These are phyloP conservation scores for Lignosus rhinocerotis DNA, from an alignment of 1,284 basidiomycete genomes.

Conservation along the genomic window DNA sequence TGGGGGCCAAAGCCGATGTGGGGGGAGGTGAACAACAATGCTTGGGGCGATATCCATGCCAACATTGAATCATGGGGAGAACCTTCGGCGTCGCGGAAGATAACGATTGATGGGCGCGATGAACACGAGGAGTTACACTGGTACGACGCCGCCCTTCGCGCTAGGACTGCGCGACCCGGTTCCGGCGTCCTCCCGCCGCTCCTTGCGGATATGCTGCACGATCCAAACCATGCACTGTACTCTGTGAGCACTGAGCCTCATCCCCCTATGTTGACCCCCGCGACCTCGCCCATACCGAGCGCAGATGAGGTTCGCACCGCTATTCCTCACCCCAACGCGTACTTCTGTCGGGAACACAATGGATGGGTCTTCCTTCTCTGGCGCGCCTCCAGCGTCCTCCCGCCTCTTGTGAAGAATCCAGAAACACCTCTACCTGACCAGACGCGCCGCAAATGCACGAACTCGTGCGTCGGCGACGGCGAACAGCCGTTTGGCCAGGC, in stretches of 20 bases:
- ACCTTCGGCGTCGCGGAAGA: slow-evolving; percentile 27
- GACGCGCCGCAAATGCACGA: slow-evolving; percentile 46
- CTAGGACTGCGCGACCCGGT: slow-evolving; percentile 53
- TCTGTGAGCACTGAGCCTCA: slow-evolving; percentile 49
- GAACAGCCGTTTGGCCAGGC: slow-evolving; percentile 44
- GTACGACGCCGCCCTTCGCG: slow-evolving; percentile 58
- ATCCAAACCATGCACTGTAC: slow-evolving; percentile 68
- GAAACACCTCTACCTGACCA: slow-evolving; percentile 56
- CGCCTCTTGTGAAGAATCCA: slow-evolving; percentile 51
- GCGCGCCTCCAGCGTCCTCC: slow-evolving; percentile 59
- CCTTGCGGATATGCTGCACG: slow-evolving; percentile 63
- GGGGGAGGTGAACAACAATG: slow-evolving; percentile 17
- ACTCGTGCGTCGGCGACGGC: slow-evolving; percentile 52
- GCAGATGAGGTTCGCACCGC: slow-evolving; percentile 63
- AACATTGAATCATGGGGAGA: slow-evolving; percentile 18
- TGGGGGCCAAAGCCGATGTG: slow-evolving; percentile 14
- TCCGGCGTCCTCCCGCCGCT: slow-evolving; percentile 66
- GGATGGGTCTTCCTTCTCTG: slow-evolving; percentile 75
- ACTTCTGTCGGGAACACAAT: slow-evolving; percentile 77
- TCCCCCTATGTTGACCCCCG: slow-evolving; percentile 30
- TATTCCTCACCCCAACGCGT: slow-evolving; percentile 76
- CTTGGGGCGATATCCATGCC: slow-evolving; percentile 11
- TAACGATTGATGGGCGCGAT: slow-evolving; percentile 56
- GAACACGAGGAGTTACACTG: slow-evolving; percentile 60
- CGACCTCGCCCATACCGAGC: slow-evolving; percentile 38